Base-by-base conservation (phyloP, 2,329 filamentous ascomycete genomes). In the Penicillium digitatum region DNA sequence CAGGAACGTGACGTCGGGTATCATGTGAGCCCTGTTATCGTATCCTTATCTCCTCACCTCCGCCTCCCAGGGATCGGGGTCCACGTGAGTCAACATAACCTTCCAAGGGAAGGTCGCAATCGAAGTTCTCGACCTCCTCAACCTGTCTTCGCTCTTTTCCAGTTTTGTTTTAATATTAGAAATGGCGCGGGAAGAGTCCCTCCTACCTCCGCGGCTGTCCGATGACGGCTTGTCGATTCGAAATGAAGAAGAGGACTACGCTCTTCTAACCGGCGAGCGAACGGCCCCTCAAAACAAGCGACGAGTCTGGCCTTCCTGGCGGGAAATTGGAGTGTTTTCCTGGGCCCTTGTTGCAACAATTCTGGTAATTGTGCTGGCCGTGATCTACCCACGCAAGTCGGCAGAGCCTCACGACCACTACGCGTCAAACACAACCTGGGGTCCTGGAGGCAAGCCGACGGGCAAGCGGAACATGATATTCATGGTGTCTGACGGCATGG, bases 401-500 rank as follows among this genome's bases (percentile, higher is more conserved):
- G 80, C 78, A 11, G 64, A 71, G 38, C 66, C 39, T 32, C 52
- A 60, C 54, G 69, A 69, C 47, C 54, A 68, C 59, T 61, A 57
- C 32, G 58, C 59, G 11, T 65, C 61, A 55, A 55, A 60, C 4
- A 64, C 52, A 56, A 62, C 66, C 43, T 76, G 73, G 73, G 71
- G 71, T 11, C 69, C 71, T 29, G 67, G 66, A 54, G 71, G 71
- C 20, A 78, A 76, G 59, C 78, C 79, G 53, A 74, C 66, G 27
- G 84, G 85, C 49, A 99, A 97, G 80, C 84, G 90, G 52, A 99
- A 97, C 74, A 80, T 99, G 50, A 87, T 99, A 66, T 97, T 99
- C 79, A 99, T 99, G 94, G 93, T 99, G 35, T 96, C 90, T 0
- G 94, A 99, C 72, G 94, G 94, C 68, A 99, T 99, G 94, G 94